Conservation (phyloP, 2,329 filamentous ascomycete species). For the Diaporthe sp. region DNA sequence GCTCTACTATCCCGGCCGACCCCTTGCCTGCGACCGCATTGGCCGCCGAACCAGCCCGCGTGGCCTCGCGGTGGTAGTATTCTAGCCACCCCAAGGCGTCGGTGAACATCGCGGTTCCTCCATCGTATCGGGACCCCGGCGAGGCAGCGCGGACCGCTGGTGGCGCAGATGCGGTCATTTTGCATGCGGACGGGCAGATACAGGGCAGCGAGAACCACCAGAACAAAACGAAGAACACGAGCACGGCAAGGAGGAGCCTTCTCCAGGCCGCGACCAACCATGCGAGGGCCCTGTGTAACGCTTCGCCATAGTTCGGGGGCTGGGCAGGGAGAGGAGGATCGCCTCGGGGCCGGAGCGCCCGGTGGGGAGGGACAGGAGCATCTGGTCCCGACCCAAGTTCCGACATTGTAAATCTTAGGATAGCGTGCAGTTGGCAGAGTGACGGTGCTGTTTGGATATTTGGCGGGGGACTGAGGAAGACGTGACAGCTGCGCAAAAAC, state of each 20-base stretch:
- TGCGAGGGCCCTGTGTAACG: too few relatives aligned
- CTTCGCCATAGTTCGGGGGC: too few relatives aligned
- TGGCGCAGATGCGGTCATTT: neutral
- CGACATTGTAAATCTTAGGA: neutral
- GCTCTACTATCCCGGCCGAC: neutral
- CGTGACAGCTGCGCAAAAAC: neutral
- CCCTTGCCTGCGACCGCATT: neutral
- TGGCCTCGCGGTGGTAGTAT: neutral
- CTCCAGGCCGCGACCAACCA: neutral
- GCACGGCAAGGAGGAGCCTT: neutral
- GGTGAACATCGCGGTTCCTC: neutral
- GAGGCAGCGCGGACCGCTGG: neutral
- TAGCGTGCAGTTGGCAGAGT: neutral
- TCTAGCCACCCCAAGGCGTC: neutral
- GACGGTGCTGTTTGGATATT: neutral
- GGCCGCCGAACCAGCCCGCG: neutral
- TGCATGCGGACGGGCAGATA: neutral
- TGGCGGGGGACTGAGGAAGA: neutral
- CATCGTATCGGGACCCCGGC: neutral
- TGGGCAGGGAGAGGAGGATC: too few relatives aligned
- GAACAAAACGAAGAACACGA: neutral
- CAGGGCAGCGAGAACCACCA: neutral
- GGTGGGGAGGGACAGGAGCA: too few relatives aligned
- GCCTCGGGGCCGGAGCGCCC: too few relatives aligned
- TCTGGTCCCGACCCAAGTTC: too few relatives aligned